These are phyloP conservation scores for Fraxinus xanthoxyloides DNA, from an alignment of 305 asterid genomes.

Conservation along the genomic window DNA sequence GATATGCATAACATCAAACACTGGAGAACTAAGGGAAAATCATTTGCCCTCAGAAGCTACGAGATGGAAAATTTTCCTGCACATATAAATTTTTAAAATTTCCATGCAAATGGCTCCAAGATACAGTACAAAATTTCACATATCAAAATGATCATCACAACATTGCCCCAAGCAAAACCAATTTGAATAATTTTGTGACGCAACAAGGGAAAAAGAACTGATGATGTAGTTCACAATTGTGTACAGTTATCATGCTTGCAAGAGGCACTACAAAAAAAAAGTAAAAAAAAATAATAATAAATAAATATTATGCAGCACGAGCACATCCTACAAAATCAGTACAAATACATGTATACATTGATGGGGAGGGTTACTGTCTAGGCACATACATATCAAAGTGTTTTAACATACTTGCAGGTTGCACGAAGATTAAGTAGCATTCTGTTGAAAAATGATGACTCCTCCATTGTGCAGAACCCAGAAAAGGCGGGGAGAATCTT, in stretches of 20 bases:
- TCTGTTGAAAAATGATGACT: conserved; percentile 40
- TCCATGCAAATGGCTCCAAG: background rate
- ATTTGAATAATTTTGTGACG: background rate
- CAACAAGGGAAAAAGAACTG: background rate
- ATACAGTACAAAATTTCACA: background rate
- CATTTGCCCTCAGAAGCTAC: background rate
- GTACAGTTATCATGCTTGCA: background rate
- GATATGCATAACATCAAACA: background rate
- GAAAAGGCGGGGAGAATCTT: background rate
- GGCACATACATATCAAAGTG: background rate
- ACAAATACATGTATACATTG: background rate
- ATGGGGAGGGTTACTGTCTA: background rate
- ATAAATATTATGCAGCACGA: background rate
- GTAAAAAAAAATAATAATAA: background rate
- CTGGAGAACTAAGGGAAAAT: background rate
- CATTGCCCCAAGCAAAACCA: background rate
- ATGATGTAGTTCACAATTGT: background rate
- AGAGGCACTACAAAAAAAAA: background rate
- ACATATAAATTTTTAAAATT: background rate
- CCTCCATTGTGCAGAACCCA: conserved; percentile 37
- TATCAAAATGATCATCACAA: background rate
- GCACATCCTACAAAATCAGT: background rate
- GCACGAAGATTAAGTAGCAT: conserved; percentile 52
- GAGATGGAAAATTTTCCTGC: background rate
- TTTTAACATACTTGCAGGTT: conserved; percentile 43